Evolutionary conservation across 805 yeast species (phyloP).

Genomic region (Ogataea ganodermae): DNA sequence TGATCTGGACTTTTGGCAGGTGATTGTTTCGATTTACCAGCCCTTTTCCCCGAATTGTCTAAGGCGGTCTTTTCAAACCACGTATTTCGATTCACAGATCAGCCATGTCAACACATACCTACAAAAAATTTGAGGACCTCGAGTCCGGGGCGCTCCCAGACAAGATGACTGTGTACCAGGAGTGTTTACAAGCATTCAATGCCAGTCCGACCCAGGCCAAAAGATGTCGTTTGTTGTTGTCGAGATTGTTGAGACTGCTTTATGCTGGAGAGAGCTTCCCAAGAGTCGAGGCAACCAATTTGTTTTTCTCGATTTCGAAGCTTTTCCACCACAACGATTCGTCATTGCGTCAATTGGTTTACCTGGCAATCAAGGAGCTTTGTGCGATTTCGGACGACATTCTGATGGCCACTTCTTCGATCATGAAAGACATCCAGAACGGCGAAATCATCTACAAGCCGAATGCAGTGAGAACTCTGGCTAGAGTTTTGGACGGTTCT

Average conservation of each 20-base stretch:
- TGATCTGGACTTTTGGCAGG: neutral
- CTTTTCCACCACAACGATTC: constrained; percentile 90
- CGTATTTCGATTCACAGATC: constrained; percentile 10
- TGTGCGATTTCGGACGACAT: constrained; percentile 84
- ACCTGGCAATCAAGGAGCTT: constrained; percentile 90
- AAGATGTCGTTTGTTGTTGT: constrained; percentile 79
- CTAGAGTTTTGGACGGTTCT: constrained; percentile 84
- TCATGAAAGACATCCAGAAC: constrained; percentile 96
- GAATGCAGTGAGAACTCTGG: constrained; percentile 89
- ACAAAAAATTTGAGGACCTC: constrained; percentile 80
- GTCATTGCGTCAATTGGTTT: constrained; percentile 87
- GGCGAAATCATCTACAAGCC: constrained; percentile 87
- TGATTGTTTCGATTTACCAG: constrained; percentile 7
- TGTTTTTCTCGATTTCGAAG: constrained; percentile 92
- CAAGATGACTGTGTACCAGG: constrained; percentile 96
- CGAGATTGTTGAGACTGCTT: constrained; percentile 79
- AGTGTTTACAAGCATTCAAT: constrained; percentile 89
- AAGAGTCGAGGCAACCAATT: constrained; percentile 82
- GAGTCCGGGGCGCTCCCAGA: constrained; percentile 75
- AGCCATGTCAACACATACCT: constrained; percentile 76
- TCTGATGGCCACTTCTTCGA: constrained; percentile 95
- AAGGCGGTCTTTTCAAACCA: constrained; percentile 3
- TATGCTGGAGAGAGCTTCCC: constrained; percentile 89
- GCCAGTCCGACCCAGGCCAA: constrained; percentile 86
- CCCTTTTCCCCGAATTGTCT: neutral